Evolutionary conservation across 805 yeast genomes (phyloP).

Genomic region (Zygoascus tannicola): DNA sequence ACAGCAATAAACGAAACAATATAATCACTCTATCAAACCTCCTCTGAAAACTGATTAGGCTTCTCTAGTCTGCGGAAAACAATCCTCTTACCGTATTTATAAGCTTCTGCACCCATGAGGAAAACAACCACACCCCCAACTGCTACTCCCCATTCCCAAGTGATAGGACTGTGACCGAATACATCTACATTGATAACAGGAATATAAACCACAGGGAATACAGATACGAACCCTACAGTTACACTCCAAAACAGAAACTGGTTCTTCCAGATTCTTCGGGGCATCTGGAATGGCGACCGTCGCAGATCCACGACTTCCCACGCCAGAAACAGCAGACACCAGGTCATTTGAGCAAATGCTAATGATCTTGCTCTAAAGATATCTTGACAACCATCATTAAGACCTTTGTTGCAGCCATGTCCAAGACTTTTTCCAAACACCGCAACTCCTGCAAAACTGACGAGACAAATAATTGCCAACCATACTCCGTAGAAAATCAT

Average conservation of each 20-base stretch:
- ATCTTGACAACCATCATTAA: slow-evolving; percentile 40
- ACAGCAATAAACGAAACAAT: background rate
- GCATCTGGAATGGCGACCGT: slow-evolving; percentile 59
- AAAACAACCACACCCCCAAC: slow-evolving; percentile 49
- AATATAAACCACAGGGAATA: slow-evolving; percentile 76
- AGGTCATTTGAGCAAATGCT: slow-evolving; percentile 73
- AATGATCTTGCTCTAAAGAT: slow-evolving; percentile 73
- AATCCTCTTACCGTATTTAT: slow-evolving; percentile 57
- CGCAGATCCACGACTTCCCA: slow-evolving; percentile 76
- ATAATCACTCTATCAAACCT: too few relatives aligned
- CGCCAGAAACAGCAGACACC: slow-evolving; percentile 74
- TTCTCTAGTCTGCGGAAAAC: slow-evolving; percentile 30
- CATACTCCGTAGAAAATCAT: slow-evolving; percentile 64
- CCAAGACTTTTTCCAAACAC: slow-evolving; percentile 61
- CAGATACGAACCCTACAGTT: slow-evolving; percentile 54
- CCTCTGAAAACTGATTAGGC: background rate
- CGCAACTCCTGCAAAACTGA: slow-evolving; percentile 56
- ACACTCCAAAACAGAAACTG: slow-evolving; percentile 78
- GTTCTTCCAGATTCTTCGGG: slow-evolving; percentile 46
- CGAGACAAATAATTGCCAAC: slow-evolving; percentile 64
- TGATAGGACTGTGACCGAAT: slow-evolving; percentile 61
- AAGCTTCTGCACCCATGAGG: slow-evolving; percentile 51
- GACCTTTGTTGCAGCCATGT: slow-evolving; percentile 46
- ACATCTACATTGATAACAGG: slow-evolving; percentile 79
- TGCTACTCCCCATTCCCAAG: slow-evolving; percentile 75